phyloP scores from a whole-genome alignment of 805 yeast species.

The Spathaspora arborariae region DNA sequence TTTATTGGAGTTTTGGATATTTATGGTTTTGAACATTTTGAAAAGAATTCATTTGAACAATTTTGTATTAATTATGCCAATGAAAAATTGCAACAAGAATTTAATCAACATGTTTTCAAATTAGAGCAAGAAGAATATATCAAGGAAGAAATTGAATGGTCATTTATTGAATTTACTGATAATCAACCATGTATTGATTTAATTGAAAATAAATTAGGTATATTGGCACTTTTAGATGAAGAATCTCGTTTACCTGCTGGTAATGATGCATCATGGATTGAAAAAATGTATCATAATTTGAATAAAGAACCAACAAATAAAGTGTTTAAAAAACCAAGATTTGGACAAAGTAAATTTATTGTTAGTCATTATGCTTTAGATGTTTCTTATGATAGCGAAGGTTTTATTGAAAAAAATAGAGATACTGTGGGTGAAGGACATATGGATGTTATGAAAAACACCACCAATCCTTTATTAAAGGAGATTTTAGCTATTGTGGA shows the following conservation, averaged over 20 bases:
- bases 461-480: conserved; percentile 63
- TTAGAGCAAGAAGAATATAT: conserved; percentile 95
- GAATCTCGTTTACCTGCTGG: conserved; percentile 95
- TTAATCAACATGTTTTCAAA: conserved; percentile 95
- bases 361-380: conserved; percentile 94
- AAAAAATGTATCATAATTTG: conserved; percentile 81
- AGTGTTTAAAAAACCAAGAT: conserved; percentile 88
- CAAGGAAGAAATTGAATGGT: conserved; percentile 92
- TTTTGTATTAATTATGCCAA: conserved; percentile 96
- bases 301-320: conserved; percentile 71
- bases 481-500: conserved; percentile 66
- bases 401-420: conserved; percentile 94
- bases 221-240: conserved; percentile 85
- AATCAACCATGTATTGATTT: conserved; percentile 94
- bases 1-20: conserved; percentile 97
- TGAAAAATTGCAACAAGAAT: conserved; percentile 95
- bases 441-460: conserved; percentile 70
- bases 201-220: conserved; percentile 86
- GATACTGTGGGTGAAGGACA: conserved; percentile 98
- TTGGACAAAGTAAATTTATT: conserved; percentile 86
- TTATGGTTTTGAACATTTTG: conserved; percentile 96
- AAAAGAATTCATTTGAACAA: conserved; percentile 91
- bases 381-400: conserved; percentile 87
- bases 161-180: conserved; percentile 91
- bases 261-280: conserved; percentile 86